phyloP scores from a whole-genome alignment of 768 basidiomycete species.

The Boletellus sp. region DNA sequence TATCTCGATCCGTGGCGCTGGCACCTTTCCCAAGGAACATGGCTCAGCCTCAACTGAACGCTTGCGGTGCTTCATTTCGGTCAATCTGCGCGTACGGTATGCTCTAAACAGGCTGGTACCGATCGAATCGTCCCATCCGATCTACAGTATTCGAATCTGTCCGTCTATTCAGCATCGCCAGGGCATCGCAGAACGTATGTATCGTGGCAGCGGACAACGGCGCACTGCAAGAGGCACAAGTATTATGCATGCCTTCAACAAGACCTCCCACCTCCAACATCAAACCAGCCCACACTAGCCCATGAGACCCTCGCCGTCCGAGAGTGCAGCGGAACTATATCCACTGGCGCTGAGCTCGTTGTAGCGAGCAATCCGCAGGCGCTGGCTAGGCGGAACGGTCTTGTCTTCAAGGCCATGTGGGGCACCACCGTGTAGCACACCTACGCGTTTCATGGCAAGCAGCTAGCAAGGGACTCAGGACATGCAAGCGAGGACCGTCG shows the following conservation, averaged over 20 bases:
- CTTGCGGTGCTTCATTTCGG: too few species aligned
- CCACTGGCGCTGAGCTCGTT: constrained; percentile 49
- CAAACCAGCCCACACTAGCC: constrained; percentile 21
- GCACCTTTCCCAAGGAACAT: too few species aligned
- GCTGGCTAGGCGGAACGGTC: constrained; percentile 67
- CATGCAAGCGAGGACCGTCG: background rate
- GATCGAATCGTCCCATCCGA: background rate
- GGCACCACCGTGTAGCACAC: constrained; percentile 48
- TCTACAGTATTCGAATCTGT: background rate
- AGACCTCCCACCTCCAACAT: constrained; percentile 7
- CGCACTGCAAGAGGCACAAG: background rate
- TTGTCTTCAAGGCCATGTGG: constrained; percentile 59
- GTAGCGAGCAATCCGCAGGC: constrained; percentile 65
- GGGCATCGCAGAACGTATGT: constrained; percentile 9
- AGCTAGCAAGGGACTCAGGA: constrained; percentile 14
- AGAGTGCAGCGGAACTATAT: constrained; percentile 53
- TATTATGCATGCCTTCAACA: constrained; percentile 5
- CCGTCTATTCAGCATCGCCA: constrained; percentile 4
- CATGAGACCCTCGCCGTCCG: constrained; percentile 53
- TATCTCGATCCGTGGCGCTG: too few species aligned
- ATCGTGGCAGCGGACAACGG: constrained; percentile 10
- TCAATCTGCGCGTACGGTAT: too few species aligned
- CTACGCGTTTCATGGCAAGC: constrained; percentile 53
- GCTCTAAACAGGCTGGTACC: background rate
- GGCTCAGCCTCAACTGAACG: too few species aligned